These are phyloP conservation scores for Trametopsis cervina DNA, from an alignment of 768 basidiomycete genomes.

Conservation along the genomic window DNA sequence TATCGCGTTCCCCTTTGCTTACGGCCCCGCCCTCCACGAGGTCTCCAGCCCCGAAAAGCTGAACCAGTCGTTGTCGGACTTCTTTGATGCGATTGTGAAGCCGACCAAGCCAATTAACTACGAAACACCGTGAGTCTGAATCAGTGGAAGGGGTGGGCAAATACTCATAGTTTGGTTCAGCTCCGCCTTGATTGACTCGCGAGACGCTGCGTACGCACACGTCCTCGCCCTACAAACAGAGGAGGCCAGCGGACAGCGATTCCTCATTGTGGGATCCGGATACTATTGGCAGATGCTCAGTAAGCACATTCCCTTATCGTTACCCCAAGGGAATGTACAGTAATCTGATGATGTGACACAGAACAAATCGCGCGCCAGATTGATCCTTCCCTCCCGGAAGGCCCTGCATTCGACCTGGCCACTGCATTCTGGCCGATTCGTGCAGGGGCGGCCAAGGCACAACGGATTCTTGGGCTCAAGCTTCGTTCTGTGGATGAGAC, in stretches of 20 bases:
- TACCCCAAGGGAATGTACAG: too few species aligned
- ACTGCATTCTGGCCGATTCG: conserved; percentile 15
- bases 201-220: conserved; percentile 16
- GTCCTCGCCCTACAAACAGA: conserved; percentile 15
- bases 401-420: conserved; percentile 14
- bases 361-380: conserved; percentile 5
- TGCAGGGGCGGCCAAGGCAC: conserved; percentile 11
- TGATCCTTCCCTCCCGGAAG: conserved; percentile 4
- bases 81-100: conserved; percentile 19
- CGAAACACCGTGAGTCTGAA: background rate
- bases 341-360: too few species aligned
- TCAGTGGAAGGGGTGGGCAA: too few species aligned
- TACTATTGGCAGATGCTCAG: background rate
- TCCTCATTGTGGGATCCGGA: conserved; percentile 22
- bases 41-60: conserved; percentile 27
- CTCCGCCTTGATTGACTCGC: conserved; percentile 16
- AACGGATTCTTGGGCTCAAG: conserved; percentile 9
- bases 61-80: conserved; percentile 27
- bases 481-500: conserved; percentile 4
- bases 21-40: conserved; percentile 26
- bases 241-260: conserved; percentile 30
- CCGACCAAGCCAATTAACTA: conserved; percentile 8
- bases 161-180: too few species aligned
- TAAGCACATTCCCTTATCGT: background rate
- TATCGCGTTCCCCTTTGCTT: conserved; percentile 43